These are phyloP conservation scores for Saturnispora serradocipensis DNA, from an alignment of 805 yeast genomes.

Conservation along the genomic window DNA sequence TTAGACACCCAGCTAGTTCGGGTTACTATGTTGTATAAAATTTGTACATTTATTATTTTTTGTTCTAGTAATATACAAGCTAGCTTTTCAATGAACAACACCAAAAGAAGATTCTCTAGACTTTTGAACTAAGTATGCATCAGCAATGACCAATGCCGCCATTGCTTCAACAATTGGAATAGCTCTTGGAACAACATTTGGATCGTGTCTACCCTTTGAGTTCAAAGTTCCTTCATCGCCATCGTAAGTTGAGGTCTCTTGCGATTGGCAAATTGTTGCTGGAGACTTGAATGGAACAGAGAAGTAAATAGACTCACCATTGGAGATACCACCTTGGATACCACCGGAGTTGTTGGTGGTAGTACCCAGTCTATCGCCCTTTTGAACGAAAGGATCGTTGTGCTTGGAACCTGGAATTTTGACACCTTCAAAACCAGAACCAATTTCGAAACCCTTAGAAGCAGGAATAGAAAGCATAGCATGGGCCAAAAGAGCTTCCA, in stretches of 20 bases:
- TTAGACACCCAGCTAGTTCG: neutral
- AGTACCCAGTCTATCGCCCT: constrained; percentile 63
- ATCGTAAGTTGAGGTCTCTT: constrained; percentile 77
- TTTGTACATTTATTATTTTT: neutral
- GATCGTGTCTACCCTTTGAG: constrained; percentile 98
- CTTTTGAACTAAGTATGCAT: constrained; percentile 75
- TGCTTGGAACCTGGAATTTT: constrained; percentile 86
- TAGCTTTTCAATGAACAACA: constrained; percentile 17
- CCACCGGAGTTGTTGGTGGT: constrained; percentile 92
- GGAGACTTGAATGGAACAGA: constrained; percentile 97
- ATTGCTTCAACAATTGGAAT: constrained; percentile 97
- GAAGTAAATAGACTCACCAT: constrained; percentile 92
- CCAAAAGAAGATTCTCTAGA: constrained; percentile 57
- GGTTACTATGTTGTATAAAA: neutral
- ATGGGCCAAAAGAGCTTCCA: constrained; percentile 92
- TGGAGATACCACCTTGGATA: constrained; percentile 95
- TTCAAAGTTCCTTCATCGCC: constrained; percentile 84
- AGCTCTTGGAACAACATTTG: constrained; percentile 97
- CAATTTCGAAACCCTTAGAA: constrained; percentile 95
- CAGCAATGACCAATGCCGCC: constrained; percentile 93
- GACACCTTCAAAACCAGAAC: constrained; percentile 91
- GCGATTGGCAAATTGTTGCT: constrained; percentile 93
- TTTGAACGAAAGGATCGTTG: constrained; percentile 76
- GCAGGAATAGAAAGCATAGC: constrained; percentile 98
- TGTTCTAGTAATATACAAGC: neutral